phyloP scores from a whole-genome alignment of 208 protist species.

The Acanthamoeba culbertsoni region DNA sequence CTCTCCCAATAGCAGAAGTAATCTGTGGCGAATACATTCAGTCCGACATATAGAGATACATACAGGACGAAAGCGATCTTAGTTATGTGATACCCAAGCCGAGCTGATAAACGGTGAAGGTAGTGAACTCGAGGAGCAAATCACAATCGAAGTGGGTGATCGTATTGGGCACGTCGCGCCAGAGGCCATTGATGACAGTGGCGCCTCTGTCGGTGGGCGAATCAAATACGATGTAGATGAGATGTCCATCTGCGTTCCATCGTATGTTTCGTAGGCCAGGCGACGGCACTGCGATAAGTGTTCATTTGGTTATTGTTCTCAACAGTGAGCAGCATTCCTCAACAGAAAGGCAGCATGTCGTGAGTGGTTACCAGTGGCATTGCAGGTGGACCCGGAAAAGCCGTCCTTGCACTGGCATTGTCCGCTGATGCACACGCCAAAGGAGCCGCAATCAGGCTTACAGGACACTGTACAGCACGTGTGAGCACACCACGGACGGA shows the following conservation, averaged over 20 bases:
- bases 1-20: slow-evolving; percentile 62
- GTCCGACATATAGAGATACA: no score
- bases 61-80: background rate
- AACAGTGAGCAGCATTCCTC: background rate
- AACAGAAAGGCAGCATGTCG: background rate
- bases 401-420: slow-evolving; percentile 29
- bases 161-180: background rate
- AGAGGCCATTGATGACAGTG: background rate
- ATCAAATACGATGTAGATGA: slow-evolving; percentile 17
- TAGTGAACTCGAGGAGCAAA: background rate
- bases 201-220: background rate
- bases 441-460: slow-evolving; percentile 11
- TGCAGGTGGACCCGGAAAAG: background rate
- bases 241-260: background rate
- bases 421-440: slow-evolving; percentile 46
- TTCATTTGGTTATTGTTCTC: background rate
- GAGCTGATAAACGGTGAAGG: slow-evolving; percentile 11
- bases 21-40: background rate
- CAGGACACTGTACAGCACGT: background rate
- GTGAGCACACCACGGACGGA: no score
- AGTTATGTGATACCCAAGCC: background rate
- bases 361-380: background rate
- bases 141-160: slow-evolving; percentile 11
- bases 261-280: background rate
- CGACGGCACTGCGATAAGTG: background rate